phyloP scores from a whole-genome alignment of 1,139 yeast species.

The Scheffersomyces cryptocercus region DNA sequence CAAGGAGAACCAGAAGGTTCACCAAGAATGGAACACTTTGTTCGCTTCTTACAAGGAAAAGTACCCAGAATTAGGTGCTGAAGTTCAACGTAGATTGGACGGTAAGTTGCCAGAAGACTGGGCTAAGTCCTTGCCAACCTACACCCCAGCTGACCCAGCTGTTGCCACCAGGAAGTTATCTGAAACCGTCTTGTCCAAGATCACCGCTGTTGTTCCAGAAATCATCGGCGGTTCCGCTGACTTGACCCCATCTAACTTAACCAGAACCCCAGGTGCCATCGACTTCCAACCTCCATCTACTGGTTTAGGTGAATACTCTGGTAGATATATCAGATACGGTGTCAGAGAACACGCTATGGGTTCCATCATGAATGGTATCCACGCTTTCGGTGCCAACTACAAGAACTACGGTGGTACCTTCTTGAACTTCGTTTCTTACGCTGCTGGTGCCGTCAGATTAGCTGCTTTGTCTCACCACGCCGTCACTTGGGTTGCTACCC shows the following conservation, averaged over 20 bases:
- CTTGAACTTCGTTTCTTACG: slow-evolving; percentile 97
- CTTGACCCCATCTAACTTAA: slow-evolving; percentile 95
- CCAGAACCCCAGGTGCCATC: slow-evolving; percentile 80
- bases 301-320: slow-evolving; percentile 82
- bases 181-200: slow-evolving; percentile 71
- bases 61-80: slow-evolving; percentile 81
- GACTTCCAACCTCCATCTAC: slow-evolving; percentile 93
- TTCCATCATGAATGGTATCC: slow-evolving; percentile 97
- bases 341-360: slow-evolving; percentile 99
- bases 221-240: slow-evolving; percentile 98
- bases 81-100: slow-evolving; percentile 76
- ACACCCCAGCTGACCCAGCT: slow-evolving; percentile 76
- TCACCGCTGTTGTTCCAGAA: slow-evolving; percentile 77
- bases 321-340: slow-evolving; percentile 97
- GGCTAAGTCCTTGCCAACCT: slow-evolving; percentile 77
- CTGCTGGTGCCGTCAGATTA: slow-evolving; percentile 95
- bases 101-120: slow-evolving; percentile 85
- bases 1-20: slow-evolving; percentile 58
- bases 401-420: slow-evolving; percentile 97
- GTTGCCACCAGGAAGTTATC: slow-evolving; percentile 95
- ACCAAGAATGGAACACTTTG: slow-evolving; percentile 72
- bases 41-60: slow-evolving; percentile 63
- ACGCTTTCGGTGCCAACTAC: slow-evolving; percentile 92
- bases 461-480: slow-evolving; percentile 94
- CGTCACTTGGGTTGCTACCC: slow-evolving; percentile 96